phyloP scores from a whole-genome alignment of 2,329 filamentous ascomycete genomes.

The Calonectria pauciramosa region DNA sequence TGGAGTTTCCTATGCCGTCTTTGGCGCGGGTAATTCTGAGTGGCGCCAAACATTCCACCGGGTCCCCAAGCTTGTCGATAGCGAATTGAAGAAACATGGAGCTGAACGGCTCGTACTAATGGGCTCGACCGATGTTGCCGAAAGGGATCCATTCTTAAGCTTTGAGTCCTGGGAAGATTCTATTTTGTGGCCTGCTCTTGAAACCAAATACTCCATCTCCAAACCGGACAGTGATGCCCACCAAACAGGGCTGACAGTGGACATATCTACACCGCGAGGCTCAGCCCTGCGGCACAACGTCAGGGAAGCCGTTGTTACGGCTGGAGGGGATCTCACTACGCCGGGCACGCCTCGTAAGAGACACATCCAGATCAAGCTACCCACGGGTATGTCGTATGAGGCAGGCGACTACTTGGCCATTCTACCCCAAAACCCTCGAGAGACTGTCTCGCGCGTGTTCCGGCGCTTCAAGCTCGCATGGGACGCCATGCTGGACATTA shows the following conservation, averaged over 20 bases:
- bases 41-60: not conserved
- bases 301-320: not conserved
- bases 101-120: not conserved
- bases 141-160: not conserved
- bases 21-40: not conserved
- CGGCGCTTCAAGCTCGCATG: not conserved
- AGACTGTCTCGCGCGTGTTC: not conserved
- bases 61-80: not conserved
- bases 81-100: not conserved
- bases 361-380: not conserved
- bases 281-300: not conserved
- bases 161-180: not conserved
- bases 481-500: not conserved
- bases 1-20: not conserved
- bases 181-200: not conserved
- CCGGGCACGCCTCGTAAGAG: not conserved
- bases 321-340: not conserved
- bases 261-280: no score
- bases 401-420: not conserved
- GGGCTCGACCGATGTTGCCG: not conserved
- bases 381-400: not conserved
- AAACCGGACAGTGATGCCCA: no score
- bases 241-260: no score
- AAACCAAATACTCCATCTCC: no score
- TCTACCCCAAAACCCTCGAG: not conserved